These are phyloP conservation scores for Kodamaea fungicola DNA, from an alignment of 1,139 yeast genomes.

Conservation along the genomic window DNA sequence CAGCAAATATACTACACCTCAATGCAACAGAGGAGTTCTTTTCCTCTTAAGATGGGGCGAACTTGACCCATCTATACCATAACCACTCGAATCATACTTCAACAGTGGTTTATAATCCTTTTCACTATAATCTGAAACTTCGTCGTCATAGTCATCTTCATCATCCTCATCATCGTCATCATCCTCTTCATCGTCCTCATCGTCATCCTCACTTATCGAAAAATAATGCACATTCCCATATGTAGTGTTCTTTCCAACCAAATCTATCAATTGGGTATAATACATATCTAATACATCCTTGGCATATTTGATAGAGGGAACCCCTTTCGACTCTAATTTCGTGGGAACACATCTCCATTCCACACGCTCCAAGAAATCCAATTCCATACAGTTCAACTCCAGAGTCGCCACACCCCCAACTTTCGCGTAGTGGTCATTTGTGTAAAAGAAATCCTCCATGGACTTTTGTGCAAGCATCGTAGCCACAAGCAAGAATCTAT, in stretches of 20 bases:
- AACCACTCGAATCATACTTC: conserved; percentile 24
- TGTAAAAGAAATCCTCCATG: conserved; percentile 89
- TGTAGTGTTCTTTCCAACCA: conserved; percentile 48
- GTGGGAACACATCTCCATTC: conserved; percentile 59
- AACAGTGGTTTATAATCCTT: neutral
- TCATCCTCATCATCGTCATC: conserved; percentile 9
- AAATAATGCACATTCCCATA: conserved; percentile 11
- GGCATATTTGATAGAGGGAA: conserved; percentile 27
- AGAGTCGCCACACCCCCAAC: conserved; percentile 91
- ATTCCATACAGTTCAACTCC: conserved; percentile 83
- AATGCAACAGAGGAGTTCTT: conserved; percentile 9
- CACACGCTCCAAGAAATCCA: conserved; percentile 79
- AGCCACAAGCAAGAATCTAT: conserved; percentile 84
- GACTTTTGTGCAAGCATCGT: conserved; percentile 92
- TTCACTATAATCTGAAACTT: conserved; percentile 1
- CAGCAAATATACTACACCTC: neutral
- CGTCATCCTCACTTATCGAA: conserved; percentile 9
- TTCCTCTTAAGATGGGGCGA: conserved; percentile 37
- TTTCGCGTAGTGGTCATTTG: conserved; percentile 89
- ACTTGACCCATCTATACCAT: conserved; percentile 29
- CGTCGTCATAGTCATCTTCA: conserved; percentile 12
- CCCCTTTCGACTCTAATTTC: conserved; percentile 19
- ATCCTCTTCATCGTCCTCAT: conserved; percentile 10
- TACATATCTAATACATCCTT: conserved; percentile 54
- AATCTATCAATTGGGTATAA: conserved; percentile 56